Evolutionary conservation across 148 eudicot species (phyloP).

Genomic region (Vaccinium corymbosum): DNA sequence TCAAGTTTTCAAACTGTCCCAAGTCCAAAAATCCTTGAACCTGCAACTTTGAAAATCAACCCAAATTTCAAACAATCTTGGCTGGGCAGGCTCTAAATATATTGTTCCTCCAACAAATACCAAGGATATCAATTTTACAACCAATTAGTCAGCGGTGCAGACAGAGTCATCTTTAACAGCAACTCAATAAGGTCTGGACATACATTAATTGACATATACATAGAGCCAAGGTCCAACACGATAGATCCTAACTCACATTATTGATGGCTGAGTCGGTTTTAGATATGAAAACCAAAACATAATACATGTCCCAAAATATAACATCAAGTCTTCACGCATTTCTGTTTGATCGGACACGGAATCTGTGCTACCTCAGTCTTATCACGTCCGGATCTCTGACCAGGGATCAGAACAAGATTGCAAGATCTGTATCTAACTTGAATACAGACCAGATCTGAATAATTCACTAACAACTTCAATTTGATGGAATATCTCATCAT

Average conservation of each 20-base stretch:
- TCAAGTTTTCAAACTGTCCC: neutral
- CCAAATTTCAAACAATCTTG: neutral
- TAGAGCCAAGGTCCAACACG: neutral
- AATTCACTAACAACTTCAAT: neutral
- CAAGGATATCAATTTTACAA: neutral
- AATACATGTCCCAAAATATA: neutral
- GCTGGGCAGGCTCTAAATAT: neutral
- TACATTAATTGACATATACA: neutral
- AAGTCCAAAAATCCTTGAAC: neutral
- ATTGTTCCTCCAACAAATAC: neutral
- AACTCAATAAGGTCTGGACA: neutral
- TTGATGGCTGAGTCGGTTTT: neutral
- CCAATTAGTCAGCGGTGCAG: neutral
- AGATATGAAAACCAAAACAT: neutral
- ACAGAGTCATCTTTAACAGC: neutral
- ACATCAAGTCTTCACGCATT: neutral
- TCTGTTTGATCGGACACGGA: neutral
- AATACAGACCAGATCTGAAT: neutral
- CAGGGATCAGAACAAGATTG: neutral
- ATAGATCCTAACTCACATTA: neutral
- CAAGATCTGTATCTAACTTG: neutral
- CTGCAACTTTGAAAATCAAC: constrained; percentile 1
- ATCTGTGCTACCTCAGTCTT: neutral
- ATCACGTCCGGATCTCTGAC: neutral
- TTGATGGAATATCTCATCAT: constrained; percentile 3